phyloP scores from a whole-genome alignment of 2,329 filamentous ascomycete species.

The Pochonia chlamydosporia region DNA sequence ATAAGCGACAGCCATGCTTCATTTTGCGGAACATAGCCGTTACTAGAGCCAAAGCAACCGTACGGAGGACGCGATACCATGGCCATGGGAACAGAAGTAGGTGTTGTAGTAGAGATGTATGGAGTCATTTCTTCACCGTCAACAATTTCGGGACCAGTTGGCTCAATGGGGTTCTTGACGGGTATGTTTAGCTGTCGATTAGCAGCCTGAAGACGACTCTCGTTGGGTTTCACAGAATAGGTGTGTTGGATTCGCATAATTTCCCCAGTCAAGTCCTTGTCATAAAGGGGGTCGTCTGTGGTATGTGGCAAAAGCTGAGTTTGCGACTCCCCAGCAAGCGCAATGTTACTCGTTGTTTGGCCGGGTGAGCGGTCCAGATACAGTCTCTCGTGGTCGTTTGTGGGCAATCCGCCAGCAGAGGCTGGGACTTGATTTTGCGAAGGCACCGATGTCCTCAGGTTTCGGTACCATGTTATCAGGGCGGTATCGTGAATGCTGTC shows the following conservation, averaged over 20 bases:
- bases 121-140: conserved; percentile 57
- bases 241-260: conserved; percentile 54
- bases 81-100: conserved; percentile 62
- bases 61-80: conserved; percentile 65
- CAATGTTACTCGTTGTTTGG: background rate
- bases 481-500: conserved; percentile 71
- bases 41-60: conserved; percentile 55
- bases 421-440: conserved; percentile 1
- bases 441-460: conserved; percentile 27
- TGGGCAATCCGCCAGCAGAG: background rate
- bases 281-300: conserved; percentile 57
- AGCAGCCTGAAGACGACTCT: conserved; percentile 52
- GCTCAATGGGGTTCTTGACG: conserved; percentile 41
- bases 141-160: conserved; percentile 47
- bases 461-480: conserved; percentile 64
- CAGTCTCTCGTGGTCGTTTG: background rate
- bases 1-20: conserved; percentile 67
- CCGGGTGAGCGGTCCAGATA: background rate
- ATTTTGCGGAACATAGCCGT: conserved; percentile 65
- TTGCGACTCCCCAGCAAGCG: background rate
- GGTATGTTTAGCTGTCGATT: conserved; percentile 63
- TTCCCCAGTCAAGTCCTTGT: conserved; percentile 54
- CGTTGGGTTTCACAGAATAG: conserved; percentile 41
- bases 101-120: conserved; percentile 40
- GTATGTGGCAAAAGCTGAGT: conserved; percentile 46